Evolutionary conservation across 306 rosid genomes (phyloP).

Genomic region (Potentilla sterilis): DNA sequence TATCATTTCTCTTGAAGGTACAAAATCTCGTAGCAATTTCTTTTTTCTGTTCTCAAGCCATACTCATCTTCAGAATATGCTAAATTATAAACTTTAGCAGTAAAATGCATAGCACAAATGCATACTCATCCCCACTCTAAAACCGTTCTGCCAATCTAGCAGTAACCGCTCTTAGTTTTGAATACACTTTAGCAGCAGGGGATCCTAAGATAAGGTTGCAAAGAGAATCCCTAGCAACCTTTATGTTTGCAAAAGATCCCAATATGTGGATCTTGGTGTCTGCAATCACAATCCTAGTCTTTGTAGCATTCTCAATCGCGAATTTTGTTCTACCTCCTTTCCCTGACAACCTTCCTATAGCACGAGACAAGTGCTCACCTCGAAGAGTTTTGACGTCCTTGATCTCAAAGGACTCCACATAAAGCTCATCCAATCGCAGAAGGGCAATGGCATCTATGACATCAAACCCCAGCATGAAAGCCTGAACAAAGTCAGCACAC

Average conservation of each 20-base stretch:
- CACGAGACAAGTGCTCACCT: conserved; percentile 87
- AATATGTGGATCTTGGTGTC: conserved; percentile 82
- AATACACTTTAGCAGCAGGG: conserved; percentile 82
- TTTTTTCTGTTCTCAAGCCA: neutral
- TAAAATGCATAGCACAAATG: neutral
- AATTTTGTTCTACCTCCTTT: conserved; percentile 89
- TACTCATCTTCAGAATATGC: neutral
- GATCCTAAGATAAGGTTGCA: conserved; percentile 85
- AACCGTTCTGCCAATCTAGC: conserved; percentile 82
- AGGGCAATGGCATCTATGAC: conserved; percentile 81
- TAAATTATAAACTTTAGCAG: neutral
- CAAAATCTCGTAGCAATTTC: neutral
- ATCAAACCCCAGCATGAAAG: conserved; percentile 84
- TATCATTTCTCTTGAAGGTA: neutral
- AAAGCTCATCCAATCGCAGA: conserved; percentile 82
- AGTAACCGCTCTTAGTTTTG: conserved; percentile 72
- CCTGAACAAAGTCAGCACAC: conserved; percentile 90
- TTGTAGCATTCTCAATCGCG: conserved; percentile 79
- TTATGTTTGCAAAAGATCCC: conserved; percentile 80
- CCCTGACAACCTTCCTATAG: conserved; percentile 81
- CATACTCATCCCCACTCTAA: conserved; percentile 27
- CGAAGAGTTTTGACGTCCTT: conserved; percentile 83
- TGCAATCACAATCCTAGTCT: conserved; percentile 84
- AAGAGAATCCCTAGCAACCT: conserved; percentile 78
- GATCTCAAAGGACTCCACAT: conserved; percentile 83